Percentiles rank a stretch among this genome's conserved stretches.
Evolutionary conservation across 352 stramenopile genomes (phyloP).

Genomic region (Phytophthora pseudosyringae): DNA sequence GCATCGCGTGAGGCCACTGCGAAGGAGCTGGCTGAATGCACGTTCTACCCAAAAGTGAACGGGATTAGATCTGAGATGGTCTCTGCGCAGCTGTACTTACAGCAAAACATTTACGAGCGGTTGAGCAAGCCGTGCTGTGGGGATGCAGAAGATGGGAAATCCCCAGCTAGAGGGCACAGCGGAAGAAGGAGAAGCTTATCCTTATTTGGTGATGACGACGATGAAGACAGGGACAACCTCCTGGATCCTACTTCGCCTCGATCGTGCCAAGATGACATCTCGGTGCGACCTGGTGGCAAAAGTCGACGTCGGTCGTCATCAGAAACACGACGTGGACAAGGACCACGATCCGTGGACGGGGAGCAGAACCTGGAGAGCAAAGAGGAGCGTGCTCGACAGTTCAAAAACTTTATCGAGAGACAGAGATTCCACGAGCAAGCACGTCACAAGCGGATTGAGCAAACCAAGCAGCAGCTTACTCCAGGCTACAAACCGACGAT

Average conservation of each 20-base stretch:
- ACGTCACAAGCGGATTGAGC: slow-evolving; percentile 66
- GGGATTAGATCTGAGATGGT: slow-evolving; percentile 76
- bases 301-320: slow-evolving; percentile 19
- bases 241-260: slow-evolving; percentile 28
- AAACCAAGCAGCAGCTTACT: slow-evolving; percentile 65
- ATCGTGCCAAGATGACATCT: slow-evolving; percentile 63
- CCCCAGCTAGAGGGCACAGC: slow-evolving; percentile 23
- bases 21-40: slow-evolving; percentile 77
- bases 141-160: slow-evolving; percentile 25
- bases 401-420: slow-evolving; percentile 76
- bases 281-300: slow-evolving; percentile 37
- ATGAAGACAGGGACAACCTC: slow-evolving; percentile 39
- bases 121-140: slow-evolving; percentile 68
- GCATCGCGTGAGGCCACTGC: slow-evolving; percentile 64
- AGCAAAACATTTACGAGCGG: slow-evolving; percentile 88
- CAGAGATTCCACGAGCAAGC: slow-evolving; percentile 80
- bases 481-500: slow-evolving; percentile 70
- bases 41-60: slow-evolving; percentile 84
- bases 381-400: slow-evolving; percentile 56
- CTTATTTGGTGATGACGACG: slow-evolving; percentile 39
- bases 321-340: slow-evolving; percentile 22
- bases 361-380: slow-evolving; percentile 49
- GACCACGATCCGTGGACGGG: slow-evolving; percentile 61
- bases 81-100: slow-evolving; percentile 82
- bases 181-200: slow-evolving; percentile 40